Evolutionary conservation across 257 asterid species (phyloP), one percentile per base, ranked within the genome.

Genomic region (Penstemon davidsonii): DNA sequence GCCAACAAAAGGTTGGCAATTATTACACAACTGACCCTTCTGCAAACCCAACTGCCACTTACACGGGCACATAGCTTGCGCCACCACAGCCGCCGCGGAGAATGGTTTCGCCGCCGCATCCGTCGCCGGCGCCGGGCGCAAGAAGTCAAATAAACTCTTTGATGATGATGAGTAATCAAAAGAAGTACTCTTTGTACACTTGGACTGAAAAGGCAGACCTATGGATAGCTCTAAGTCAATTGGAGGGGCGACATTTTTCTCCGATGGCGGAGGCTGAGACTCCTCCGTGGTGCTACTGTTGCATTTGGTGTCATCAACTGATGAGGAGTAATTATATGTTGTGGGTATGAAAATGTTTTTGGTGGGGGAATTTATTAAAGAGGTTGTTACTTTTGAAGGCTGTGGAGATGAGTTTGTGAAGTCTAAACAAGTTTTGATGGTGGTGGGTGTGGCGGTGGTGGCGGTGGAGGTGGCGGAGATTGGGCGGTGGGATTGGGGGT

Each of bases 251-350:
- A 37, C 65, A 61, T 38, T 40, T 7, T 58, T 80, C 41, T 57
- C 80, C 44, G 10, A 49, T 38, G 50, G 56, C 33, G 65, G 64
- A 12, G 81, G 72, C 15, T 38, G 78, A 10, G 83, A 73, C 74
- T 88, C 98, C 81, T 87, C 94, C 5, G 98, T 87, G 38, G 95
- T 89, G 74, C 85, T 85, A 73, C 95, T 92, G 74, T 68, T 78
- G 78, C 97, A 85, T 49, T 80, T 88, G 69, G 86, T 79, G 73
- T 86, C 85, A 18, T 86, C 88, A 3, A 7, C 18, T 1, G 88
- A 81, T 3, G 77, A 66, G 7, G 56, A 45, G 33, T 36, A 43
- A 53, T 81, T 74, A 6, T 76, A 77, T 36, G 75, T 55, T 13
- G 78, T 42, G 18, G 71, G 67, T 13, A 3, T 74, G 52, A 67